Evolutionary conservation across 2,329 filamentous ascomycete genomes (phyloP).

Genomic region (Fusarium chuoi): DNA sequence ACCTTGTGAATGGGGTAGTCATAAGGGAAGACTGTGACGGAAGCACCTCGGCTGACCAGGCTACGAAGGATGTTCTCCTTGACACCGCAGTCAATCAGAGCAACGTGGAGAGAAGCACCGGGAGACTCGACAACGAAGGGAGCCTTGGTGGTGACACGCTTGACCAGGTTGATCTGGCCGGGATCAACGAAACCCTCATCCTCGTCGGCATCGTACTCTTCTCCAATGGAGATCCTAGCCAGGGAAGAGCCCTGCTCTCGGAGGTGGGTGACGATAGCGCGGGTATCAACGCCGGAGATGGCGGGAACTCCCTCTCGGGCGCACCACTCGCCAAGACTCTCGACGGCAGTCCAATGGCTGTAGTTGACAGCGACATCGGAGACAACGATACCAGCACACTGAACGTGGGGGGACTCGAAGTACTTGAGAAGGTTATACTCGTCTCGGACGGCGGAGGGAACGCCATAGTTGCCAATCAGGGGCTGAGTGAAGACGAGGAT

Average conservation of each 20-base stretch:
- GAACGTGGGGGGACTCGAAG: conserved; percentile 98
- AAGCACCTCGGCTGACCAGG: conserved; percentile 89
- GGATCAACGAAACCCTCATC: conserved; percentile 97
- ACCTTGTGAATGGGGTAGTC: conserved; percentile 99
- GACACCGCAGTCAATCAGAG: conserved; percentile 96
- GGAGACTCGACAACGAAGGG: conserved; percentile 93
- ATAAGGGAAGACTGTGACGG: conserved; percentile 93
- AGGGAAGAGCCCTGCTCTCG: conserved; percentile 97
- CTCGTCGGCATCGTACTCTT: conserved; percentile 98
- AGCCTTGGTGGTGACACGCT: conserved; percentile 96
- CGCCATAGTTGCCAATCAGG: conserved; percentile 97
- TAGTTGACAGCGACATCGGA: conserved; percentile 93
- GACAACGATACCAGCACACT: conserved; percentile 95
- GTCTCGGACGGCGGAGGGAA: conserved; percentile 87
- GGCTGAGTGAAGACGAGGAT: conserved; percentile 99
- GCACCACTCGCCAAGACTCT: conserved; percentile 94
- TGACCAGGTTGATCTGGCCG: conserved; percentile 95
- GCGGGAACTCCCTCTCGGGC: conserved; percentile 94
- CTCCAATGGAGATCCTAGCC: conserved; percentile 91
- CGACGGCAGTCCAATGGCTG: conserved; percentile 98
- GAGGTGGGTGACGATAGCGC: conserved; percentile 93
- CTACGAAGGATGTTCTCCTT: conserved; percentile 99
- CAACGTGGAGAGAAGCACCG: conserved; percentile 87
- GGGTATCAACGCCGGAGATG: conserved; percentile 96
- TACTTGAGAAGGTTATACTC: conserved; percentile 92